Evolutionary conservation across 495 filamentous ascomycete genomes (phyloP).

Genomic region (Tuber microsphaerosporum): DNA sequence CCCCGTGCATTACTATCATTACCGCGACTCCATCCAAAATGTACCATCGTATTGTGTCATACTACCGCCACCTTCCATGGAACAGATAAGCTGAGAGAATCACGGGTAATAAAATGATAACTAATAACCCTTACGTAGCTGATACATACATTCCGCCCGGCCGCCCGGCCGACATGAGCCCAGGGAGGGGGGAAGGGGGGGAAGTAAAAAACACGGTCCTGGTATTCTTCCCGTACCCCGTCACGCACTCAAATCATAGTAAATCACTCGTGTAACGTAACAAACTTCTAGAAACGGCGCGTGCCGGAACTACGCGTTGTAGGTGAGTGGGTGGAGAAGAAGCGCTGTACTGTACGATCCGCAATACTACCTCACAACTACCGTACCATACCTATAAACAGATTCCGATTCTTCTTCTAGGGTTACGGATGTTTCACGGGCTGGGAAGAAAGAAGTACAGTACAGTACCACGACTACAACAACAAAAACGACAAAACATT

Average conservation of each 20-base stretch:
- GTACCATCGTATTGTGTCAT: neutral
- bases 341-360: no score
- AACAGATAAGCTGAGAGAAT: neutral
- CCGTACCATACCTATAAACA: neutral
- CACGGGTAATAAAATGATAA: neutral
- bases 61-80: neutral
- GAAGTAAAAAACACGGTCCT: neutral
- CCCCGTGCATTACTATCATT: neutral
- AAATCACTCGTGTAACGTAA: slow-evolving; percentile 2
- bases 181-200: neutral
- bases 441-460: no score
- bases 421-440: no score
- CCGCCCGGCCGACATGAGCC: neutral
- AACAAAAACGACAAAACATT: no score
- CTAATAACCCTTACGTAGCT: slow-evolving; percentile 2
- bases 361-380: neutral
- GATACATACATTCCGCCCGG: neutral
- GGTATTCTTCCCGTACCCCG: neutral
- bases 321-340: no score
- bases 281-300: neutral
- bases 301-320: neutral
- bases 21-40: neutral
- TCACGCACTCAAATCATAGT: neutral
- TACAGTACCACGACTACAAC: no score
- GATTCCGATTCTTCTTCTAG: neutral